phyloP scores from a whole-genome alignment of 768 basidiomycete species.

The Dentipellis sp. region DNA sequence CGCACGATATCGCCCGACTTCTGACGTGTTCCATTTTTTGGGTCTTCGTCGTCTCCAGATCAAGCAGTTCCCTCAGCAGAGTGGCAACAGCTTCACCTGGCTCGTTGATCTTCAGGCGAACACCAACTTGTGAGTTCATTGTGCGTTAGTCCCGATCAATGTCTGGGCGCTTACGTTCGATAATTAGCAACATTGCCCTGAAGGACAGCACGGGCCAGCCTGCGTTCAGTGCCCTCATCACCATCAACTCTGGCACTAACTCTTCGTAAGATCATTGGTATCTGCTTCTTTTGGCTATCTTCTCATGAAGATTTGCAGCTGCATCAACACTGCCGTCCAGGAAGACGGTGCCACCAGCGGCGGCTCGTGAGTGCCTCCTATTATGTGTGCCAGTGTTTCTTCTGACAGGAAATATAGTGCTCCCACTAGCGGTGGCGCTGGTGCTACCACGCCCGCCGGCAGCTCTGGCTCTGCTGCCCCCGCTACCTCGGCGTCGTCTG shows the following conservation, averaged over 20 bases:
- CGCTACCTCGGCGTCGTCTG: neutral
- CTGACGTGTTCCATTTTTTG: constrained; percentile 7
- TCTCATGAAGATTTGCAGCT: constrained; percentile 1
- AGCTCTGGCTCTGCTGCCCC: neutral
- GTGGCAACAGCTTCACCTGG: constrained; percentile 43
- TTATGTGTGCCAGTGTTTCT: neutral
- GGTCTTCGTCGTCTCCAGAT: constrained; percentile 28
- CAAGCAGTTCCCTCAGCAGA: constrained; percentile 40
- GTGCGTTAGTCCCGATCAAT: neutral
- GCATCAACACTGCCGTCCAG: constrained; percentile 2
- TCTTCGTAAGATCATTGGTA: constrained; percentile 22
- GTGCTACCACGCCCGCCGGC: neutral
- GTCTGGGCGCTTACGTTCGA: neutral
- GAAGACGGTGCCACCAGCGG: constrained; percentile 6
- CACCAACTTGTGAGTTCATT: constrained; percentile 36
- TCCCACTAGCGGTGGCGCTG: neutral
- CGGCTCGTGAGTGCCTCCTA: neutral
- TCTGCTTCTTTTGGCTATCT: neutral
- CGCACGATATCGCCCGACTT: neutral
- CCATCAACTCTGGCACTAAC: constrained; percentile 28
- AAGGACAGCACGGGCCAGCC: constrained; percentile 49
- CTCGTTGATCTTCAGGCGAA: constrained; percentile 35
- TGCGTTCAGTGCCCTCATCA: constrained; percentile 45
- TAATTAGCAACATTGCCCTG: constrained; percentile 38
- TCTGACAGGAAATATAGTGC: too few species aligned